Conservation (phyloP, 768 basidiomycete species). For the Pisolithus orientalis region DNA sequence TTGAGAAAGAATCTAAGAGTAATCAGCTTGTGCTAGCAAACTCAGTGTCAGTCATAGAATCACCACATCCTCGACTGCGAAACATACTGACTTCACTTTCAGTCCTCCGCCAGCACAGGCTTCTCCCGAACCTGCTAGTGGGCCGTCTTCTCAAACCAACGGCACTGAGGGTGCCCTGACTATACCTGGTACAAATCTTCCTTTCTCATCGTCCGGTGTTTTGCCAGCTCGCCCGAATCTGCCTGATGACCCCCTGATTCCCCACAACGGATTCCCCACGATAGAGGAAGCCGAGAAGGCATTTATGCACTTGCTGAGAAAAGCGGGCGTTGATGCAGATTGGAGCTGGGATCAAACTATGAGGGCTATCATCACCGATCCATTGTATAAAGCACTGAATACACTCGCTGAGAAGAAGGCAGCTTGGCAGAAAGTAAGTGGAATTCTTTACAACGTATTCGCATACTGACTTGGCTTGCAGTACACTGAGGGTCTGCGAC, state of each 20-base stretch:
- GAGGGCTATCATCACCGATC: constrained; percentile 97
- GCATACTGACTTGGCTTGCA: constrained; percentile 8
- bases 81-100: constrained; percentile 11
- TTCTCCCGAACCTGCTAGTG: constrained; percentile 40
- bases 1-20: constrained; percentile 64
- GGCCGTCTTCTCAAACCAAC: constrained; percentile 41
- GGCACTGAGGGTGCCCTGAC: constrained; percentile 39
- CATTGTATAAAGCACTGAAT: constrained; percentile 89
- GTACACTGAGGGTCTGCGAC: constrained; percentile 74
- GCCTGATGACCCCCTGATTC: constrained; percentile 83
- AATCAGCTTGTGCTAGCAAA: constrained; percentile 32
- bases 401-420: constrained; percentile 93
- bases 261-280: constrained; percentile 83
- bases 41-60: constrained; percentile 14
- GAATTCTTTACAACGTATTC: not conserved
- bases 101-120: constrained; percentile 26
- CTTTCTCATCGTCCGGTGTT: constrained; percentile 53
- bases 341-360: constrained; percentile 99
- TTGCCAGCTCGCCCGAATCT: constrained; percentile 72
- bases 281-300: constrained; percentile 91
- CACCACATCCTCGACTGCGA: not conserved
- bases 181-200: constrained; percentile 51
- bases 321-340: constrained; percentile 82
- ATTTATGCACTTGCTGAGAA: constrained; percentile 83
- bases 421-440: constrained; percentile 83